Percentiles rank a stretch among this genome's conserved stretches.
These are phyloP conservation scores for Schoenoplectus triqueter DNA, from an alignment of 202 grass and related monocot species.

Conservation along the genomic window DNA sequence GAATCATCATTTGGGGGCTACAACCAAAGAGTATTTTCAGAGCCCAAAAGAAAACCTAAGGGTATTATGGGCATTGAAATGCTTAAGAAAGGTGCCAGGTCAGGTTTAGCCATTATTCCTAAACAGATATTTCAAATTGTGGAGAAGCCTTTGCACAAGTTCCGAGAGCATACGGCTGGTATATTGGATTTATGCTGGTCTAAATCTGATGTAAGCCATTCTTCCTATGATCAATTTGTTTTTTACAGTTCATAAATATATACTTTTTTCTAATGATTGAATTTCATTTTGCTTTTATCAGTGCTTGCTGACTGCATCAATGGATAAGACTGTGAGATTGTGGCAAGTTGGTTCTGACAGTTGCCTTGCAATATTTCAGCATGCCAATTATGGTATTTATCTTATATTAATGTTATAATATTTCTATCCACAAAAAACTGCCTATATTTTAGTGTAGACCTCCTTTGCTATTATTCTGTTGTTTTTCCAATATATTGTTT, in stretches of 20 bases:
- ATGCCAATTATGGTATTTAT: constrained; percentile 80
- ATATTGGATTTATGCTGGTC: constrained; percentile 93
- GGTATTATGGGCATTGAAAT: constrained; percentile 43
- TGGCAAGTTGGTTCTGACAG: constrained; percentile 83
- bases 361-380: constrained; percentile 70
- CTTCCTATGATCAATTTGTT: not conserved
- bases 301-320: constrained; percentile 85
- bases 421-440: not conserved
- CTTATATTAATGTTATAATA: constrained; percentile 20
- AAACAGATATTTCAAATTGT: constrained; percentile 57
- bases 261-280: constrained; percentile 25
- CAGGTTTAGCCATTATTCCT: constrained; percentile 56
- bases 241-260: constrained; percentile 6
- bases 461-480: not conserved
- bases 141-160: constrained; percentile 71
- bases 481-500: not conserved
- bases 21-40: constrained; percentile 38
- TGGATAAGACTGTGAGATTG: constrained; percentile 84
- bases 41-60: constrained; percentile 47
- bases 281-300: constrained; percentile 45
- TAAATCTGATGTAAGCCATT: constrained; percentile 71
- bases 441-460: not conserved
- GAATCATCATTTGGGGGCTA: constrained; percentile 51
- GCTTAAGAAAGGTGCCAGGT: constrained; percentile 33
- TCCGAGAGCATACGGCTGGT: constrained; percentile 63